Conservation (phyloP, 1,139 yeast genomes). For the Meyerozyma athensensis region DNA sequence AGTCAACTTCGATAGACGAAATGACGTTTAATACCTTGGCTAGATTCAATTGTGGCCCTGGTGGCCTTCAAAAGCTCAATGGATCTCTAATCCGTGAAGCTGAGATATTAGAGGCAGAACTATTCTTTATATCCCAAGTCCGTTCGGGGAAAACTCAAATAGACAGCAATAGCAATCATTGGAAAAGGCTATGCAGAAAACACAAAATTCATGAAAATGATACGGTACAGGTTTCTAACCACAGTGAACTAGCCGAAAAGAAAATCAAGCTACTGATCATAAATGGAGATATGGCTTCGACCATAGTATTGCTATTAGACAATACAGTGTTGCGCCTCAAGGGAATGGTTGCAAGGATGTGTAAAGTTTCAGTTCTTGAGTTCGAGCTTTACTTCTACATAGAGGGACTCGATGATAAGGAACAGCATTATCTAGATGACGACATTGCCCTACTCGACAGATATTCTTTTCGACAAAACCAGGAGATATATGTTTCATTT, state of each 20-base stretch:
- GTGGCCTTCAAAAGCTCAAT: slow-evolving; percentile 40
- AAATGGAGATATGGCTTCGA: slow-evolving; percentile 5
- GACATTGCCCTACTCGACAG: slow-evolving; percentile 33
- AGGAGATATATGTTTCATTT: slow-evolving; percentile 16
- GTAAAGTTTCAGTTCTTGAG: slow-evolving; percentile 14
- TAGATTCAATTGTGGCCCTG: slow-evolving; percentile 31
- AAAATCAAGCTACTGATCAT: slow-evolving; percentile 13
- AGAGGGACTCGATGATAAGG: slow-evolving; percentile 11
- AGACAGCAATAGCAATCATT: slow-evolving; percentile 18
- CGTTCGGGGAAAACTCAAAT: slow-evolving; percentile 24
- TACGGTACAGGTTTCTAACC: background rate
- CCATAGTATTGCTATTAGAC: slow-evolving; percentile 20
- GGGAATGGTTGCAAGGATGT: slow-evolving; percentile 18
- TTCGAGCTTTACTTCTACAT: slow-evolving; percentile 19
- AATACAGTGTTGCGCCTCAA: slow-evolving; percentile 26
- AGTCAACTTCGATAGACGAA: slow-evolving; percentile 26
- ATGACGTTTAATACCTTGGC: slow-evolving; percentile 44
- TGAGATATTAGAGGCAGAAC: slow-evolving; percentile 61
- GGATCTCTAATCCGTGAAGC: slow-evolving; percentile 46
- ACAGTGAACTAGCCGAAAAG: slow-evolving; percentile 7
- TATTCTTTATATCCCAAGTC: slow-evolving; percentile 58
- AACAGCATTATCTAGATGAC: slow-evolving; percentile 22
- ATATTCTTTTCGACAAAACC: slow-evolving; percentile 26
- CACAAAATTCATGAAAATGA: slow-evolving; percentile 15
- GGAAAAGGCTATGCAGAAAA: slow-evolving; percentile 24